Evolutionary conservation across 2,329 filamentous ascomycete species (phyloP).

Genomic region (Pseudocercospora pini-densiflorae): DNA sequence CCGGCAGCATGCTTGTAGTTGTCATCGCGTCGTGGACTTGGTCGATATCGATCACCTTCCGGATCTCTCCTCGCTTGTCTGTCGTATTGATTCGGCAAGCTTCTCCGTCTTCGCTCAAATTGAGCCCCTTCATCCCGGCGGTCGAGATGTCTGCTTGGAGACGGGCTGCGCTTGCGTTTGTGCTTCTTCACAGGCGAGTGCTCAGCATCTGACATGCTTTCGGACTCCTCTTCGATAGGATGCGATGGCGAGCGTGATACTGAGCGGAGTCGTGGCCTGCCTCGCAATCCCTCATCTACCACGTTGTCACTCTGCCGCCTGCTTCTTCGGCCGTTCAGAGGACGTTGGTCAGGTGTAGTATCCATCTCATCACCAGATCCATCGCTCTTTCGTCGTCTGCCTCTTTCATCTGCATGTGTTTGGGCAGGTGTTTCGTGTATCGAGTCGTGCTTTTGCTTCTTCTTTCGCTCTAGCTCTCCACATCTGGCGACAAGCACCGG

Average conservation of each 20-base stretch:
- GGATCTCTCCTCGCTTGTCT: slow-evolving; percentile 3
- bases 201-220: slow-evolving; percentile 19
- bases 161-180: slow-evolving; percentile 42
- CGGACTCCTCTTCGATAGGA: slow-evolving; percentile 34
- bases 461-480: slow-evolving; percentile 45
- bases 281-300: slow-evolving; percentile 43
- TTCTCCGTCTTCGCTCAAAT: slow-evolving; percentile 41
- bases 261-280: slow-evolving; percentile 41
- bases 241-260: slow-evolving; percentile 36
- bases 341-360: slow-evolving; percentile 22
- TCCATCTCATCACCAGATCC: slow-evolving; percentile 37
- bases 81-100: slow-evolving; percentile 43
- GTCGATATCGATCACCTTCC: slow-evolving; percentile 34
- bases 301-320: slow-evolving; percentile 42
- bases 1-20: slow-evolving; percentile 24
- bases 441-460: slow-evolving; percentile 31
- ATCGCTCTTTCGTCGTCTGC: slow-evolving; percentile 36
- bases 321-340: slow-evolving; percentile 32
- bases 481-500: slow-evolving; percentile 44
- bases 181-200: slow-evolving; percentile 37
- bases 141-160: slow-evolving; percentile 37
- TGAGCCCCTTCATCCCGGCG: slow-evolving; percentile 27
- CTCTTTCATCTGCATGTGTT: slow-evolving; percentile 27
- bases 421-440: slow-evolving; percentile 15
- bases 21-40: slow-evolving; percentile 36